A percentile compares a stretch with the other conserved stretches of the same genome.
Conservation (phyloP, 2,329 filamentous ascomycete species). For the Penicillium sp. region DNA sequence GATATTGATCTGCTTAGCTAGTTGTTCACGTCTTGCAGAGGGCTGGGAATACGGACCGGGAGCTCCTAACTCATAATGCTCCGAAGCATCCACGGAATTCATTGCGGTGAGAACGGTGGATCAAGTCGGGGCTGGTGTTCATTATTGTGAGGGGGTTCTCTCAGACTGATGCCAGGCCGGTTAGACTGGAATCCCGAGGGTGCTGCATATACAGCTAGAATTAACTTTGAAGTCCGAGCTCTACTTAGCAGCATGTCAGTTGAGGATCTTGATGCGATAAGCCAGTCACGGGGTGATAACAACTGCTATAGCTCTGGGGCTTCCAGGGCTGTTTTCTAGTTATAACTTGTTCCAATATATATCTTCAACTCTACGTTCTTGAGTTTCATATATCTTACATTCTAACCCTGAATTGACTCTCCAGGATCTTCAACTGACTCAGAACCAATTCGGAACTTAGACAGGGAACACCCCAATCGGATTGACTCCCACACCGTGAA, state of each 20-base stretch:
- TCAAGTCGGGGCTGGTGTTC: slow-evolving; percentile 10
- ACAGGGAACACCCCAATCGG: background rate
- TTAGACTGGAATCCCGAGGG: background rate
- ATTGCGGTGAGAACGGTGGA: slow-evolving; percentile 42
- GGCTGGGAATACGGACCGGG: slow-evolving; percentile 39
- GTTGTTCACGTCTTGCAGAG: background rate
- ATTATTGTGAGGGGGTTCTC: slow-evolving; percentile 12
- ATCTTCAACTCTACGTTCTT: background rate
- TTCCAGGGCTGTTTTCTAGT: background rate
- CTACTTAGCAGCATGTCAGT: background rate
- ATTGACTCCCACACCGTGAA: background rate
- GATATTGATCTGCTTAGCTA: background rate
- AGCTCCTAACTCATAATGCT: slow-evolving; percentile 51
- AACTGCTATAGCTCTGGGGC: background rate
- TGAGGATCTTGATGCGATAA: slow-evolving; percentile 7
- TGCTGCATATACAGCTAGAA: background rate
- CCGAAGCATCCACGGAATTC: slow-evolving; percentile 64
- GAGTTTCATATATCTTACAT: background rate
- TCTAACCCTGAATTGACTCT: no score
- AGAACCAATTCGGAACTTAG: background rate
- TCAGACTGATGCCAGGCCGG: background rate
- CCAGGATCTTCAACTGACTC: background rate
- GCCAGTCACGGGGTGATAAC: slow-evolving; percentile 12
- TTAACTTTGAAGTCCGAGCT: background rate
- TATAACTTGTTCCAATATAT: background rate